Conservation (phyloP, 192 early-diverging fungal genomes). For the Coemansia sp. region DNA sequence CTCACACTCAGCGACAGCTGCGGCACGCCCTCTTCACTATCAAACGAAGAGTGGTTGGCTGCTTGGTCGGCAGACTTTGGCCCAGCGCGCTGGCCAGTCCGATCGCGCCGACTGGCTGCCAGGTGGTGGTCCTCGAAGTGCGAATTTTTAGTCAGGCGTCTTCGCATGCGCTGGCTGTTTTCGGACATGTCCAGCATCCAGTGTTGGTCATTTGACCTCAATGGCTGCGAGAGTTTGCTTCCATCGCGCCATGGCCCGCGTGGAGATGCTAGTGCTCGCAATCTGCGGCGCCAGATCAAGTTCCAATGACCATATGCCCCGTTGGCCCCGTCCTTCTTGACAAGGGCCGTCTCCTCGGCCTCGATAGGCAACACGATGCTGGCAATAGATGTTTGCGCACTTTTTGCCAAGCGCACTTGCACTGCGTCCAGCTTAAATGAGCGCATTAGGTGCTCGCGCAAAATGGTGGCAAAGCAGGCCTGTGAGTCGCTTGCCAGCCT, state of each 20-base stretch:
- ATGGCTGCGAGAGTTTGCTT: background rate
- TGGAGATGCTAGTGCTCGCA: constrained; percentile 18
- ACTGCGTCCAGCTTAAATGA: constrained; percentile 10
- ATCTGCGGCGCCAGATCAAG: constrained; percentile 23
- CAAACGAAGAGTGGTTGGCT: background rate
- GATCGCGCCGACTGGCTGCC: constrained; percentile 33
- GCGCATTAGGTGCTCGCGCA: constrained; percentile 16
- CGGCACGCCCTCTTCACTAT: constrained; percentile 19
- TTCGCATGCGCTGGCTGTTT: constrained; percentile 36
- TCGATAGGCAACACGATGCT: constrained; percentile 25
- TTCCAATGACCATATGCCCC: constrained; percentile 17
- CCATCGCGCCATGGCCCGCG: constrained; percentile 27
- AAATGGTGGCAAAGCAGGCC: constrained; percentile 13
- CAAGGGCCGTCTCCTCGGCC: constrained; percentile 19
- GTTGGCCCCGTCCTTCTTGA: constrained; percentile 3
- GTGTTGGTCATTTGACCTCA: constrained; percentile 1
- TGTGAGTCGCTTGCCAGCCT: constrained; percentile 10
- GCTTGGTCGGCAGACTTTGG: background rate
- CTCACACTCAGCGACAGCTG: constrained; percentile 30
- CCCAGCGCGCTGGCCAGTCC: constrained; percentile 9
- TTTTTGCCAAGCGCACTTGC: constrained; percentile 19
- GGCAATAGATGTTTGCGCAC: constrained; percentile 25
- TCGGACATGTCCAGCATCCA: constrained; percentile 41
- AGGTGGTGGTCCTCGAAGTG: constrained; percentile 22
- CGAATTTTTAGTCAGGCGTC: constrained; percentile 14